Conservation (phyloP, 2,329 filamentous ascomycete species). For the Alternaria brassicicola region DNA sequence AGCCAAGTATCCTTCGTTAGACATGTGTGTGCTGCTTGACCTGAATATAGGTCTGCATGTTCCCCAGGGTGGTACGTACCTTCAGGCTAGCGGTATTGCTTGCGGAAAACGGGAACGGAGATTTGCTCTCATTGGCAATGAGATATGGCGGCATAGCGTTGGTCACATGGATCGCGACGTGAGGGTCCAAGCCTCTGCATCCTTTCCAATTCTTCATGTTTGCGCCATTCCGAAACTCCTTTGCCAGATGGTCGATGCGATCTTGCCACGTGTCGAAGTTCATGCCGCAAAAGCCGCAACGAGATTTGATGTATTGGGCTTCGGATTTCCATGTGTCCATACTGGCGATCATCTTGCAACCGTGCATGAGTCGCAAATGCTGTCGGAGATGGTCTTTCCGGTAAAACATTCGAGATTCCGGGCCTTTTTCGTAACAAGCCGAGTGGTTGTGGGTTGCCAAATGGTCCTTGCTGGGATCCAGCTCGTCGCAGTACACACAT, state of each 20-base stretch:
- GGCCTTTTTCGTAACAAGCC: slow-evolving; percentile 70
- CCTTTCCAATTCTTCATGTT: slow-evolving; percentile 63
- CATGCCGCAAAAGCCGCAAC: slow-evolving; percentile 61
- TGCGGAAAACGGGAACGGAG: slow-evolving; percentile 56
- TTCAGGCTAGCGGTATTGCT: slow-evolving; percentile 44
- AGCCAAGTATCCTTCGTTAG: neutral
- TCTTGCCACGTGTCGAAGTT: slow-evolving; percentile 59
- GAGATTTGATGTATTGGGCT: slow-evolving; percentile 59
- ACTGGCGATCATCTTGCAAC: slow-evolving; percentile 64
- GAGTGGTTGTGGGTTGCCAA: slow-evolving; percentile 65
- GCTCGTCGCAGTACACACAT: slow-evolving; percentile 64
- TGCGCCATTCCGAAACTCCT: slow-evolving; percentile 61
- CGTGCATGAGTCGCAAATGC: slow-evolving; percentile 65
- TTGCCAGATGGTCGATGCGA: slow-evolving; percentile 59
- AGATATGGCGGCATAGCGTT: slow-evolving; percentile 61
- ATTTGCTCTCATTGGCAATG: slow-evolving; percentile 56
- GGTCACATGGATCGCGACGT: slow-evolving; percentile 56
- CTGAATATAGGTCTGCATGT: neutral
- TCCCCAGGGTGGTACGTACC: slow-evolving; percentile 21
- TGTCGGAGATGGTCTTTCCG: slow-evolving; percentile 68
- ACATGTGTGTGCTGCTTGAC: neutral
- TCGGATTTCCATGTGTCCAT: slow-evolving; percentile 70
- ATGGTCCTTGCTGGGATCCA: slow-evolving; percentile 62
- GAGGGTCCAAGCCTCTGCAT: slow-evolving; percentile 59
- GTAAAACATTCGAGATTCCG: slow-evolving; percentile 68